Conservation (phyloP, 495 filamentous ascomycete genomes). For the Lentithecium fluviatile region DNA sequence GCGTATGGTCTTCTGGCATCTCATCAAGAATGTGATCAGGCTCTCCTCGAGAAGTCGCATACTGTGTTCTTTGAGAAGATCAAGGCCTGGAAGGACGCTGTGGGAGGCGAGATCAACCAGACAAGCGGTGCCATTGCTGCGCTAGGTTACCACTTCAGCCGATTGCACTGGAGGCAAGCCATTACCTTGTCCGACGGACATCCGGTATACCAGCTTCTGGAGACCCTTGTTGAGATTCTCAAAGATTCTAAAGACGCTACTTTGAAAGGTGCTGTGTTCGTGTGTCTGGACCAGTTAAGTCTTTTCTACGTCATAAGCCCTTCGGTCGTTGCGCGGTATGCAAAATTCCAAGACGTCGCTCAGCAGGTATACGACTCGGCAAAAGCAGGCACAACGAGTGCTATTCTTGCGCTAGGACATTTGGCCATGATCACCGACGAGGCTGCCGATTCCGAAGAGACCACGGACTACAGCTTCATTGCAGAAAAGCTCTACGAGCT, state of each 20-base stretch:
- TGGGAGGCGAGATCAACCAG: slow-evolving; percentile 60
- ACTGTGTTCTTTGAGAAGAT: slow-evolving; percentile 46
- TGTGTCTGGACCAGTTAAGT: slow-evolving; percentile 72
- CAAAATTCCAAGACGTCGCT: slow-evolving; percentile 49
- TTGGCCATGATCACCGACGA: slow-evolving; percentile 57
- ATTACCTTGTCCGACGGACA: slow-evolving; percentile 39
- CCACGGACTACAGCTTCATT: slow-evolving; percentile 47
- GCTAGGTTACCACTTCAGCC: slow-evolving; percentile 60
- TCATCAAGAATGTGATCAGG: slow-evolving; percentile 51
- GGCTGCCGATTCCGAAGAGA: slow-evolving; percentile 36
- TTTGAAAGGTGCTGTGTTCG: slow-evolving; percentile 59
- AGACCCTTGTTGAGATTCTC: slow-evolving; percentile 50
- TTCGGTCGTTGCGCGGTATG: slow-evolving; percentile 42
- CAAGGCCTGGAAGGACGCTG: slow-evolving; percentile 54
- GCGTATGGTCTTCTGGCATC: slow-evolving; percentile 77
- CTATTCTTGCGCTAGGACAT: slow-evolving; percentile 73
- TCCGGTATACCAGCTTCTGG: slow-evolving; percentile 44
- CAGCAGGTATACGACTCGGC: slow-evolving; percentile 63
- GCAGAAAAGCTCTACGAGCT: slow-evolving; percentile 65
- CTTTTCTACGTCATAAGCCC: slow-evolving; percentile 60
- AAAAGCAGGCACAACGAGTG: slow-evolving; percentile 76
- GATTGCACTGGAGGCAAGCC: slow-evolving; percentile 48
- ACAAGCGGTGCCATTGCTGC: slow-evolving; percentile 61
- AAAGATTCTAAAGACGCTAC: slow-evolving; percentile 54
- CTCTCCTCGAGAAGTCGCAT: slow-evolving; percentile 45